A percentile compares a stretch with the other conserved stretches of the same genome.
These are phyloP conservation scores for Erucastrum elatum DNA, from an alignment of 345 rosid species.

Conservation along the genomic window DNA sequence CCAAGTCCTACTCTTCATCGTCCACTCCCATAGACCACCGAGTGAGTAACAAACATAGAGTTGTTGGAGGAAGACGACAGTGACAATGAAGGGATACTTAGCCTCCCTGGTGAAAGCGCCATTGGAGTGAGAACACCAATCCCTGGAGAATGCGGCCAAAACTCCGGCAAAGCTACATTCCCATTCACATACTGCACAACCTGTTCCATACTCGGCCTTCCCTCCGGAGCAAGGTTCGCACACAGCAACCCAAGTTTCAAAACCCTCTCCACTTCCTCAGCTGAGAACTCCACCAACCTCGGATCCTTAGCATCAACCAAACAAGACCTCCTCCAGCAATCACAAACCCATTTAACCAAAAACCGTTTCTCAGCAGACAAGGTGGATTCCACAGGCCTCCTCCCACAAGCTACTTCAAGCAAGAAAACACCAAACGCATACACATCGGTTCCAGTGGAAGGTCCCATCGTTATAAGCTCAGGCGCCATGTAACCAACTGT, in stretches of 20 bases:
- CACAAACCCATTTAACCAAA: conserved; percentile 44
- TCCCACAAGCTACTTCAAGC: conserved; percentile 55
- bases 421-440: conserved; percentile 51
- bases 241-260: conserved; percentile 52
- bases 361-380: conserved; percentile 18
- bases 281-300: conserved; percentile 34
- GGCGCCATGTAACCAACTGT: conserved; percentile 68
- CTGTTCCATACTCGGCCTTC: conserved; percentile 49
- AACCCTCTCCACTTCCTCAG: conserved; percentile 49
- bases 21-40: conserved; percentile 35
- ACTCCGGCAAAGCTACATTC: conserved; percentile 33
- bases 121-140: conserved; percentile 35
- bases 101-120: conserved; percentile 4
- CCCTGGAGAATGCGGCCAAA: conserved; percentile 35
- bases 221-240: conserved; percentile 38
- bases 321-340: conserved; percentile 40
- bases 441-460: conserved; percentile 47
- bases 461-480: conserved; percentile 46
- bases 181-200: conserved; percentile 44
- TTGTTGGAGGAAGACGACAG: conserved; percentile 22
- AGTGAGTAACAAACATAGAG: conserved; percentile 39
- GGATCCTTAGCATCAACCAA: conserved; percentile 45
- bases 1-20: conserved; percentile 7
- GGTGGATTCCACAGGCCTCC: conserved; percentile 69
- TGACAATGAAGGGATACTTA: conserved; percentile 27